Conservation (phyloP, 371 early-diverging fungal species). For the Capillidium heterosporum region DNA sequence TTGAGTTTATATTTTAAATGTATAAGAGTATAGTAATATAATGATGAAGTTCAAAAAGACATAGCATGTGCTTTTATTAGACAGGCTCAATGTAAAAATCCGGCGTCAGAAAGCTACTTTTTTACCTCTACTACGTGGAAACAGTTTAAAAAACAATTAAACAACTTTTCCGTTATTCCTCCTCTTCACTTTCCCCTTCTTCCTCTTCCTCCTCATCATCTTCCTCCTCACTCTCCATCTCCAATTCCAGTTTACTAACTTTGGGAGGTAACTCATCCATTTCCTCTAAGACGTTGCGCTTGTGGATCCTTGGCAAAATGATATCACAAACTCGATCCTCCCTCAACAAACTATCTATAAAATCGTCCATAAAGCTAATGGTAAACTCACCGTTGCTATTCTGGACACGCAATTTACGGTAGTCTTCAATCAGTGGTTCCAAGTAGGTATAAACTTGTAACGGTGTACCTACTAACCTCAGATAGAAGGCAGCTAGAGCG, state of each 20-base stretch:
- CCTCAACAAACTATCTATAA: constrained; percentile 65
- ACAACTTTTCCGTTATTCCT: neutral
- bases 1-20: too few species aligned
- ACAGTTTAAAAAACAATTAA: too few species aligned
- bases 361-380: constrained; percentile 72
- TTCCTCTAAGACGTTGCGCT: constrained; percentile 69
- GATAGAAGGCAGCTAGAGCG: constrained; percentile 76
- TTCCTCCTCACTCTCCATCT: constrained; percentile 25
- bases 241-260: constrained; percentile 58
- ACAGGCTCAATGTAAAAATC: too few species aligned
- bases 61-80: too few species aligned
- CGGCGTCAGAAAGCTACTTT: too few species aligned
- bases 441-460: constrained; percentile 64
- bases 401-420: constrained; percentile 59
- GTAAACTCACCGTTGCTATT: constrained; percentile 25
- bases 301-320: constrained; percentile 65
- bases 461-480: constrained; percentile 57
- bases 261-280: constrained; percentile 67
- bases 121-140: too few species aligned
- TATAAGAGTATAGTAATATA: too few species aligned
- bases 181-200: neutral
- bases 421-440: constrained; percentile 73
- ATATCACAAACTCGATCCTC: constrained; percentile 74
- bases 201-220: neutral
- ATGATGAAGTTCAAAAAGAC: too few species aligned